Conservation (phyloP, 2,329 filamentous ascomycete genomes). For the Aspergillus latus region DNA sequence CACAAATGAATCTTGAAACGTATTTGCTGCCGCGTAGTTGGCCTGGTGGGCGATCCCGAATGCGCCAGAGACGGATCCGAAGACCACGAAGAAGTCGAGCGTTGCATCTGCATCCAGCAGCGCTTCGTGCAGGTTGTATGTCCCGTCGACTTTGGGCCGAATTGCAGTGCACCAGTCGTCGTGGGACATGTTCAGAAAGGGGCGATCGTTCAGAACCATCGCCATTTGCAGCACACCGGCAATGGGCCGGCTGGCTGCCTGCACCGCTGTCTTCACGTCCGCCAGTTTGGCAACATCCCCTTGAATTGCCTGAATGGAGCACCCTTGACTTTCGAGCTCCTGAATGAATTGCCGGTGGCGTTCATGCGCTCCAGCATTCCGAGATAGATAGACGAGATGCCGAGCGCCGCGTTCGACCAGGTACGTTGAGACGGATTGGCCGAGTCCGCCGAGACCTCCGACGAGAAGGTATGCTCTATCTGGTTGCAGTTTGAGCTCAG, state of each 20-base stretch:
- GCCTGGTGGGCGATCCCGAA: slow-evolving; percentile 40
- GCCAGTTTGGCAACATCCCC: slow-evolving; percentile 16
- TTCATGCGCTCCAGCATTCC: slow-evolving; percentile 24
- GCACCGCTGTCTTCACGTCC: neutral
- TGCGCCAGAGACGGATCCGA: slow-evolving; percentile 31
- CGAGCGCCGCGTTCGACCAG: slow-evolving; percentile 36
- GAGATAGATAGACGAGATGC: slow-evolving; percentile 37
- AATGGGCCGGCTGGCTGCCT: slow-evolving; percentile 1
- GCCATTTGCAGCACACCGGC: slow-evolving; percentile 23
- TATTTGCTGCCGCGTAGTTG: slow-evolving; percentile 37
- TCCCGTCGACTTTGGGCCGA: slow-evolving; percentile 19
- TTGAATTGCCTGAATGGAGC: slow-evolving; percentile 14
- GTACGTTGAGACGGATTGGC: slow-evolving; percentile 33
- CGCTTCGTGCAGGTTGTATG: slow-evolving; percentile 24
- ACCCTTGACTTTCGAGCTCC: slow-evolving; percentile 20
- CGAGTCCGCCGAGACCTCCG: slow-evolving; percentile 44
- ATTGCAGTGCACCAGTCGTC: slow-evolving; percentile 1
- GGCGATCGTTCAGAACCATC: slow-evolving; percentile 25
- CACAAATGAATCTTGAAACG: slow-evolving; percentile 28
- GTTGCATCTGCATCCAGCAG: neutral
- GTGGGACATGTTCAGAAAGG: slow-evolving; percentile 6
- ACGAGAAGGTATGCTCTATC: slow-evolving; percentile 34
- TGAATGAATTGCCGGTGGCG: slow-evolving; percentile 16
- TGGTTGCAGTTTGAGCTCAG: neutral
- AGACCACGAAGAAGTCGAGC: slow-evolving; percentile 24